phyloP scores from a whole-genome alignment of 2,329 filamentous ascomycete genomes.

The Neofusicoccum sp. region DNA sequence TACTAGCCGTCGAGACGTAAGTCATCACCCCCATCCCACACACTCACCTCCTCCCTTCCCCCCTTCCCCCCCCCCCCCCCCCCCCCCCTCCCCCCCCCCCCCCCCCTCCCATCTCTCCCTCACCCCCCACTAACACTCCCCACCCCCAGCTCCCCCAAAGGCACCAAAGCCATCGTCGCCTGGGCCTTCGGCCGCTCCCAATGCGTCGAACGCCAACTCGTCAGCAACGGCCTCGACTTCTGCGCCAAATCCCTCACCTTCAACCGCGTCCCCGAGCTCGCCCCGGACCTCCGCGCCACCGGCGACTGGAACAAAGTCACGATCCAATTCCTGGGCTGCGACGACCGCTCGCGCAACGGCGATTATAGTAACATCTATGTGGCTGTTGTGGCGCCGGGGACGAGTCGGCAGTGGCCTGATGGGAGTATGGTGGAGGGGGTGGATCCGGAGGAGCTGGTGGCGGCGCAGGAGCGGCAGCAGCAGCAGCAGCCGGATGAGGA shows the following conservation, averaged over 20 bases:
- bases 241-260: not conserved
- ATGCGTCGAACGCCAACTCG: slow-evolving; percentile 4
- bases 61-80: no score
- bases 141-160: not conserved
- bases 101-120: not conserved
- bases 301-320: not conserved
- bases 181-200: not conserved
- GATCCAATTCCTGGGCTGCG: not conserved
- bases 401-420: not conserved
- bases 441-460: not conserved
- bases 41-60: not conserved
- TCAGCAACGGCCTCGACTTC: slow-evolving; percentile 2
- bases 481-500: not conserved
- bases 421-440: not conserved
- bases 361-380: not conserved
- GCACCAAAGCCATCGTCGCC: not conserved
- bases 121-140: not conserved
- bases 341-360: not conserved
- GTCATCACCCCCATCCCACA: not conserved
- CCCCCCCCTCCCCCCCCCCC: no score
- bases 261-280: not conserved
- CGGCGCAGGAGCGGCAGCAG: not conserved
- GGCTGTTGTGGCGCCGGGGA: not conserved
- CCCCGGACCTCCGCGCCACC: not conserved
- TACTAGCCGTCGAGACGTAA: not conserved